Evolutionary conservation across 2,329 filamentous ascomycete genomes (phyloP).

Genomic region (Westerdykella ornata): DNA sequence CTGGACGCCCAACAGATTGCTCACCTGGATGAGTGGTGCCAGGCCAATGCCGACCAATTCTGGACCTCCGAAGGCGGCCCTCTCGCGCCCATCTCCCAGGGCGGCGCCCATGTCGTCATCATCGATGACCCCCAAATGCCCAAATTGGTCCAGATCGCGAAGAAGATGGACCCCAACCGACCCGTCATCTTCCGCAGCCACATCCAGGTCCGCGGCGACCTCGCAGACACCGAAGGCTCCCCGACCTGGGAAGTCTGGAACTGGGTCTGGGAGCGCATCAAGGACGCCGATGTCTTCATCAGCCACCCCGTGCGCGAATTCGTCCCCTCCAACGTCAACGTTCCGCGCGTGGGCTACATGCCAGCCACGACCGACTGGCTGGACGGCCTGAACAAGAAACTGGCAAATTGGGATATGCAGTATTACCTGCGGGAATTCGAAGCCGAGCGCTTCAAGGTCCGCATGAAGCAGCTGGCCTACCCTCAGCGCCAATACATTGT

Average conservation of each 20-base stretch:
- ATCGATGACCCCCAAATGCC: constrained; percentile 85
- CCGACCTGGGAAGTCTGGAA: constrained; percentile 69
- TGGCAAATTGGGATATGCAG: constrained; percentile 62
- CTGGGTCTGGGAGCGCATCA: constrained; percentile 66
- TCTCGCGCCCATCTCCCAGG: constrained; percentile 56
- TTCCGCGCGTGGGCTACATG: constrained; percentile 63
- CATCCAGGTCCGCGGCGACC: constrained; percentile 73
- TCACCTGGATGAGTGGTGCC: constrained; percentile 64
- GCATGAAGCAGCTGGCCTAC: constrained; percentile 54
- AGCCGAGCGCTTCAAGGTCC: constrained; percentile 51
- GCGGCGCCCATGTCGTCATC: constrained; percentile 69
- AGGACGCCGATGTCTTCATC: constrained; percentile 69
- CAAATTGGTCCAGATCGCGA: constrained; percentile 67
- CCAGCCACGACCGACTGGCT: constrained; percentile 80
- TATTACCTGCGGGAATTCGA: constrained; percentile 74
- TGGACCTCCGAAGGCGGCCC: constrained; percentile 66
- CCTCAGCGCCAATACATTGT: constrained; percentile 65
- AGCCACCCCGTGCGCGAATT: constrained; percentile 73
- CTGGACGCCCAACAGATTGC: constrained; percentile 56
- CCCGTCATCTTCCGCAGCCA: constrained; percentile 76
- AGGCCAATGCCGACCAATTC: constrained; percentile 65
- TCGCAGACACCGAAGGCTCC: constrained; percentile 56
- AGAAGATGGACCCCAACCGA: constrained; percentile 61
- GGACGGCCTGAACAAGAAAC: constrained; percentile 71
- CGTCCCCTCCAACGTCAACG: constrained; percentile 62